Base-by-base conservation (phyloP, 371 early-diverging fungal genomes). In the Paramicrosporidium saccamoebae region DNA sequence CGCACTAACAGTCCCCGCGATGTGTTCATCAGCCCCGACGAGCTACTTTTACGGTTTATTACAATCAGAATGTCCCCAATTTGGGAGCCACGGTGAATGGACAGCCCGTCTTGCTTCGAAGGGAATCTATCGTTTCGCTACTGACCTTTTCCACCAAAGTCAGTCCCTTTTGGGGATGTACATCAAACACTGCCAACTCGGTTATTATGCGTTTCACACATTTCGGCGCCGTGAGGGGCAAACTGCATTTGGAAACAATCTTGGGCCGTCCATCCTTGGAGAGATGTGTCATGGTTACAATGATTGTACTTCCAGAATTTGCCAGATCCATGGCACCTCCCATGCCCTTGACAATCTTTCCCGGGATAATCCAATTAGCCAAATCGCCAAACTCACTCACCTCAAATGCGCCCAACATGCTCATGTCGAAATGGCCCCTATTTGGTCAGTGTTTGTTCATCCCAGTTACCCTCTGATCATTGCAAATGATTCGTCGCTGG, bases 311-410 rank as follows among this genome's bases (percentile, higher is more conserved):
- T 2, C 41, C 39, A 5, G 48, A 43, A 14, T 57, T 39, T 17
- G 52, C 61, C 12, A 64, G 32, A 25, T 64, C 64, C 58, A 61
- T 59, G 7, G 64, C 64, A 7, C 64, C 62, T 10, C 64, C 64
- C 53, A 52, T 52, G 27, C 64, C 64, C 45, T 59, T 63, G 33
- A 63, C 64, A 57, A 58, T 56, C 38, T 58, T 63, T 13, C 57
- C 39, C 4, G 64, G 64, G 14, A 59, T 54, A 27, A 59, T 58
- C 59, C 59, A 59, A 46, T 64, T 64, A 25, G 64, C 64, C 24
- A 64, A 37, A 26, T 58, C 58, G 19, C 64, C 64, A 17, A 33
- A 31, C 23, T 45, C 36, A 1, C 58, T 47, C 12, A 64, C 64
- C 33, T 64, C 50, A 36, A 41, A 44, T 17, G 37, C 59, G 20